Evolutionary conservation across 495 filamentous ascomycete species (phyloP), one percentile per base, ranked within the genome.

Genomic region (Parmelia sp.): DNA sequence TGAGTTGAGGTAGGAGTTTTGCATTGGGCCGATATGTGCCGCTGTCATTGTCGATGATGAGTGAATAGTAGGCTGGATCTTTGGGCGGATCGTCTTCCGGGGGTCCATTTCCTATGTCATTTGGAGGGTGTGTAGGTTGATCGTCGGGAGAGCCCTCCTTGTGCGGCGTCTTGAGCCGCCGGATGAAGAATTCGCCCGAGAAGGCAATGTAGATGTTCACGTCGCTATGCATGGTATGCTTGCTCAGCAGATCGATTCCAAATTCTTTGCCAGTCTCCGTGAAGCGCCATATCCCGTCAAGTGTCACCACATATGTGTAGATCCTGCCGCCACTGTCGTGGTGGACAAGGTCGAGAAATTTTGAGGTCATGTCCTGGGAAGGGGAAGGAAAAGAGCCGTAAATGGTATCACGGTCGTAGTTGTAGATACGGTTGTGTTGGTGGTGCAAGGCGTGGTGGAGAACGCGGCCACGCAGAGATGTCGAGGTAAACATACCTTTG

Each of bases 251-350:
- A 71, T 97, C 92, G 62, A 97, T 90, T 36, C 92, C 90, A 62
- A 97, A 96, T 71, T 96, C 91, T 65, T 92, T 91, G 11, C 92
- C 92, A 0, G 93, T 97, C 73, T 96, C 92, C 0, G 92, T 96
- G 74, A 96, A 97, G 29, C 90, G 87, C 68, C 94, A 79, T 39
- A 90, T 79, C 7, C 86, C 88, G 68, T 97, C 93, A 23, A 97
- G 80, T 0, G 91, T 96, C 8, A 97, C 77, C 17, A 97, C 86
- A 68, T 96, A 97, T 31, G 93, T 97, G 71, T 91, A 97, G 42
- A 96, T 86, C 15, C 91, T 84, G 7, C 89, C 86, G 33, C 90
- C 92, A 68, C 90, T 85, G 66, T 91, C 91, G 69, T 87, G 90
- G 65, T 96, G 90, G 1, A 85, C 88, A 74, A 96, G 88, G 45